These are phyloP conservation scores for Meyerozyma smithsonii DNA, from an alignment of 1,139 yeast genomes.

Conservation along the genomic window DNA sequence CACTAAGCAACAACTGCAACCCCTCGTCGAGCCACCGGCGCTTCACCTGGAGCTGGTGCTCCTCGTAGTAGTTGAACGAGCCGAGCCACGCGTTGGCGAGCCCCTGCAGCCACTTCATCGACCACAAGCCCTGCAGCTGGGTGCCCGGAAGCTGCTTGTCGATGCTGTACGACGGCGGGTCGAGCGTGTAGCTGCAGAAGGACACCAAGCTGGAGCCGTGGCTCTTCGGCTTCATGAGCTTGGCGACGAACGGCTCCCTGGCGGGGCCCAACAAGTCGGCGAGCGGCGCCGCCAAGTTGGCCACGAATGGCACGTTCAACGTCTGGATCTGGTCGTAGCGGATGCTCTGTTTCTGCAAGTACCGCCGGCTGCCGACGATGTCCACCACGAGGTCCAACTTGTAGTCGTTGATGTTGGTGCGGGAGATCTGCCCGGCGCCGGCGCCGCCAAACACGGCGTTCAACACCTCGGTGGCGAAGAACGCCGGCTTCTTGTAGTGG, in stretches of 20 bases:
- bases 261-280: constrained; percentile 24
- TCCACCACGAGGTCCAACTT: constrained; percentile 38
- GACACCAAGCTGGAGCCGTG: constrained; percentile 30
- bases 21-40: constrained; percentile 34
- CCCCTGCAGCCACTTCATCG: constrained; percentile 27
- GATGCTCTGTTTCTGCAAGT: constrained; percentile 28
- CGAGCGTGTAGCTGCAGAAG: constrained; percentile 30
- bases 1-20: constrained; percentile 21
- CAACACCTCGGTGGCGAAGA: constrained; percentile 37
- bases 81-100: constrained; percentile 28
- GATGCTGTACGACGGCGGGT: constrained; percentile 32
- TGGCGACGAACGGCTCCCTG: constrained; percentile 32
- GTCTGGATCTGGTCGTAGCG: constrained; percentile 28
- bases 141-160: constrained; percentile 23
- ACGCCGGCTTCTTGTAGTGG: constrained; percentile 36
- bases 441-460: constrained; percentile 27
- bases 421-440: constrained; percentile 16
- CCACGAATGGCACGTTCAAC: constrained; percentile 27
- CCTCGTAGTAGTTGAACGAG: constrained; percentile 35
- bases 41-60: constrained; percentile 22
- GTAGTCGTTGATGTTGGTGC: constrained; percentile 20
- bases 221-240: constrained; percentile 36
- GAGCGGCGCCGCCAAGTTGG: constrained; percentile 16
- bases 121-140: constrained; percentile 27
- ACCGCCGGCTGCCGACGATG: constrained; percentile 36